These are phyloP conservation scores for Tillandsia leiboldiana DNA, from an alignment of 176 grass and related monocot species.

Conservation along the genomic window DNA sequence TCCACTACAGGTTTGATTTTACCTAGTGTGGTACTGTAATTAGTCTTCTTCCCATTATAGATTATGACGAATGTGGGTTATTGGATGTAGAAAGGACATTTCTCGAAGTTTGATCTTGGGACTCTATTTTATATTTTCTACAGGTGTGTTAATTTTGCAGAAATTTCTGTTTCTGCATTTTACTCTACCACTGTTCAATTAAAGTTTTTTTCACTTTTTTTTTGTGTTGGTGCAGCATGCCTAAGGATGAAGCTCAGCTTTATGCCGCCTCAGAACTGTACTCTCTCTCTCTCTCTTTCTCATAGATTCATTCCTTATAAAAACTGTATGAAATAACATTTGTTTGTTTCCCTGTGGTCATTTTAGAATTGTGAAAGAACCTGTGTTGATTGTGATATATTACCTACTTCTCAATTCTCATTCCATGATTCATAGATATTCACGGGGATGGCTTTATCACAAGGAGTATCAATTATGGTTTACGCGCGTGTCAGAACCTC, in stretches of 20 bases:
- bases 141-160: slow-evolving; percentile 6
- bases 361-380: background rate
- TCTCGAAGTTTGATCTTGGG: slow-evolving; percentile 8
- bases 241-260: slow-evolving; percentile 27
- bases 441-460: slow-evolving; percentile 22
- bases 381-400: background rate
- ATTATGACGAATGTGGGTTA: background rate
- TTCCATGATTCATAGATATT: background rate
- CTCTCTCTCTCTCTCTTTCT: background rate
- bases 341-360: background rate
- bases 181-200: background rate
- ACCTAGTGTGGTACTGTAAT: background rate
- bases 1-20: slow-evolving; percentile 16
- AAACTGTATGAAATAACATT: background rate
- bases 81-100: slow-evolving; percentile 17
- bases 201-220: background rate
- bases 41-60: background rate
- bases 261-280: slow-evolving; percentile 29
- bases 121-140: slow-evolving; percentile 26
- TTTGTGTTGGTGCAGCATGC: slow-evolving; percentile 15
- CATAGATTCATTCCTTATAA: background rate
- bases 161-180: background rate
- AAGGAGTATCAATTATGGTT: slow-evolving; percentile 22
- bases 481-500: slow-evolving; percentile 17
- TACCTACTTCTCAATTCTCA: background rate